Evolutionary conservation across 2,329 filamentous ascomycete species (phyloP).

Genomic region (Xylaria sp.): DNA sequence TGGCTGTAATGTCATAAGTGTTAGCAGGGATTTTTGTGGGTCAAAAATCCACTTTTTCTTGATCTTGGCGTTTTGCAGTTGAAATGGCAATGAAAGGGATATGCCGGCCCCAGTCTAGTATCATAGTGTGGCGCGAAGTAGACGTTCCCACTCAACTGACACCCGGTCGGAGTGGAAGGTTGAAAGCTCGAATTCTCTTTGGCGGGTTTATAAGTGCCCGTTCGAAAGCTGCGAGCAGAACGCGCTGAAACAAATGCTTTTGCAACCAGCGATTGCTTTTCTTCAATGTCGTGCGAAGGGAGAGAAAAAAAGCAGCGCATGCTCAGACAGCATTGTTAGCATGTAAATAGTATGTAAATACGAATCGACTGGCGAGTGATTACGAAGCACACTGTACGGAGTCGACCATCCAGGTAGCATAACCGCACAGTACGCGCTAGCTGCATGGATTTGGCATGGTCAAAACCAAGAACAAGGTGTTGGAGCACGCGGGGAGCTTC

Average conservation of each 20-base stretch:
- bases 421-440: constrained; percentile 24
- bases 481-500: constrained; percentile 40
- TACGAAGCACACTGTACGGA: constrained; percentile 29
- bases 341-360: background rate
- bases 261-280: constrained; percentile 16
- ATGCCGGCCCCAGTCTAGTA: constrained; percentile 4
- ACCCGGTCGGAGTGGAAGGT: background rate
- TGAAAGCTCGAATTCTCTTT: background rate
- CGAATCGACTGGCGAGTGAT: background rate
- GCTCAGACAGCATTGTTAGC: background rate
- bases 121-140: background rate
- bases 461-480: constrained; percentile 36
- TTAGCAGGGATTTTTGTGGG: no score
- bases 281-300: background rate
- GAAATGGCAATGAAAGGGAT: no score
- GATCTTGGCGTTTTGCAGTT: no score
- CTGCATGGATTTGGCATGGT: constrained; percentile 28
- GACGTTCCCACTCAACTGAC: constrained; percentile 28
- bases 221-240: background rate
- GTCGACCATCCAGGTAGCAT: constrained; percentile 10
- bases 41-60: no score
- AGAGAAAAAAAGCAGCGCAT: constrained; percentile 7
- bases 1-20: no score
- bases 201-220: no score
- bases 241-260: constrained; percentile 1